phyloP scores from a whole-genome alignment of 495 filamentous ascomycete species.

The Penicillium daleae region DNA sequence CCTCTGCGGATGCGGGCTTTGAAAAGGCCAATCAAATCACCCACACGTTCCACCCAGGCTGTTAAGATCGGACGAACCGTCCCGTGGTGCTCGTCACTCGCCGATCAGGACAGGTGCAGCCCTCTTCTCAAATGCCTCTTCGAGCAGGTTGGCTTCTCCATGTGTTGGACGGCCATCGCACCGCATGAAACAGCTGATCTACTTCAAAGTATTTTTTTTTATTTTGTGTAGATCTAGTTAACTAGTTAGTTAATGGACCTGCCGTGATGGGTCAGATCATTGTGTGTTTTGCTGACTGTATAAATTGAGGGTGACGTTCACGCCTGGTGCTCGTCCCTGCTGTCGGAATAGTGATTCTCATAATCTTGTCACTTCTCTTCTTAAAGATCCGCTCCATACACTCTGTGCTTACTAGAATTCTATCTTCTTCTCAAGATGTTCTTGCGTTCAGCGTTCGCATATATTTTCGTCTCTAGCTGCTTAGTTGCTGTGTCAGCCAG shows the following conservation, averaged over 20 bases:
- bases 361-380: too few relatives aligned
- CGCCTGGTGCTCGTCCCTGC: background rate
- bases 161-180: conserved; percentile 8
- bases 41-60: background rate
- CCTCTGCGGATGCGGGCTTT: conserved; percentile 6
- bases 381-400: background rate
- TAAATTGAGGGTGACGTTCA: background rate
- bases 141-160: background rate
- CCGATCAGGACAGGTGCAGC: background rate
- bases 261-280: background rate
- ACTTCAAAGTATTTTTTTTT: background rate
- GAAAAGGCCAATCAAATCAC: conserved; percentile 16
- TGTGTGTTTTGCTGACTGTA: background rate
- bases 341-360: too few relatives aligned
- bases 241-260: background rate
- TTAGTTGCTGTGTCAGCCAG: conserved; percentile 8
- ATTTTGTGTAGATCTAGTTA: background rate
- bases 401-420: background rate
- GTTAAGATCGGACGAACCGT: conserved; percentile 4
- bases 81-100: conserved; percentile 12
- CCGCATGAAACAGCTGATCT: conserved; percentile 4
- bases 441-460: conserved; percentile 5
- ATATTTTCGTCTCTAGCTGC: conserved; percentile 1
- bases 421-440: background rate
- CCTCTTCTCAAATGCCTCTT: background rate